Conservation (phyloP, 495 filamentous ascomycete genomes). For the Cenococcum geophilum region DNA sequence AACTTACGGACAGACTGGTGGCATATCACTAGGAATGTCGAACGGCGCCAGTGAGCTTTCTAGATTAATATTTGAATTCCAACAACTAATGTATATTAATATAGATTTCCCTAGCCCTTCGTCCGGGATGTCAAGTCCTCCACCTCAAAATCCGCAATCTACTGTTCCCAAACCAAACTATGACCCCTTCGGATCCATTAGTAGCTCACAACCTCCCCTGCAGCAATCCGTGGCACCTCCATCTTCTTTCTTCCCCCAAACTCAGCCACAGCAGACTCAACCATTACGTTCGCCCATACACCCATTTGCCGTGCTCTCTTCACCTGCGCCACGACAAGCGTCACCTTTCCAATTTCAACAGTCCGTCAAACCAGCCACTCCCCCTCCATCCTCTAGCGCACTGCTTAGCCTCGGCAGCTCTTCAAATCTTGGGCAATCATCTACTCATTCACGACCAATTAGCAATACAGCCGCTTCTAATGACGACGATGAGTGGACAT, state of each 20-base stretch:
- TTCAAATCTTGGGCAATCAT: constrained; percentile 15
- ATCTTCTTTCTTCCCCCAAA: constrained; percentile 35
- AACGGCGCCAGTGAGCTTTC: constrained; percentile 25
- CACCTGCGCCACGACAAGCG: constrained; percentile 33
- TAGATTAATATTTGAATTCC: background rate
- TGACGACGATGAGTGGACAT: constrained; percentile 86
- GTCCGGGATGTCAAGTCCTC: constrained; percentile 22
- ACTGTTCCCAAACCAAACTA: constrained; percentile 28
- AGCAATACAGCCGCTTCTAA: constrained; percentile 10
- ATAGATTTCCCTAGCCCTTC: constrained; percentile 12
- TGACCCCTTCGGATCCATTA: constrained; percentile 32
- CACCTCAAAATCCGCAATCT: constrained; percentile 22
- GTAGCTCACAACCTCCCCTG: constrained; percentile 29
- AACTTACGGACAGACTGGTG: constrained; percentile 63
- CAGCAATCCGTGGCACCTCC: constrained; percentile 31
- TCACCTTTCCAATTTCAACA: constrained; percentile 44
- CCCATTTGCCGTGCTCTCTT: constrained; percentile 36
- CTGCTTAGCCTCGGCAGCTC: constrained; percentile 19
- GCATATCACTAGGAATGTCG: constrained; percentile 70
- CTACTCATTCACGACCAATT: constrained; percentile 33
- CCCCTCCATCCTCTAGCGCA: constrained; percentile 9
- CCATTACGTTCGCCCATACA: constrained; percentile 40
- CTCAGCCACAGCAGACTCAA: constrained; percentile 22
- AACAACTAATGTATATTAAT: background rate
- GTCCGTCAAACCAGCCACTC: constrained; percentile 26